Percentiles rank a stretch among this genome's conserved stretches.
Evolutionary conservation across 768 basidiomycete species (phyloP).

Genomic region (Macrolepiota dolichaula): DNA sequence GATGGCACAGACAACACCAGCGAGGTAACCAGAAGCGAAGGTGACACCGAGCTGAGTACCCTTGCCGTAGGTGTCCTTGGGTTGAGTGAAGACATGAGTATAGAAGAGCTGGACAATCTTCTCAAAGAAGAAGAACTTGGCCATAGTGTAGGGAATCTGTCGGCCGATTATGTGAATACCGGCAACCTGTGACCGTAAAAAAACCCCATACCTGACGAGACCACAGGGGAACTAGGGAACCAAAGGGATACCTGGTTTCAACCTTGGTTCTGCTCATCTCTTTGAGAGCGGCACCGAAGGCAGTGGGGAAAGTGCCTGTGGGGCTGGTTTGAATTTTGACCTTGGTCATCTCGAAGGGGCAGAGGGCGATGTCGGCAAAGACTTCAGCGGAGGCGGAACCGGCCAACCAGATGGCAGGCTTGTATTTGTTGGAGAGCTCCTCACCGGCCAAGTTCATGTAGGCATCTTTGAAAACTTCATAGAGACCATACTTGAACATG

Average conservation of each 20-base stretch:
- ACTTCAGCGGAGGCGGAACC: conserved; percentile 94
- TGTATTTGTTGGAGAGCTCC: conserved; percentile 75
- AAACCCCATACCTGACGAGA: conserved; percentile 64
- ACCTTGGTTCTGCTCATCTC: conserved; percentile 64
- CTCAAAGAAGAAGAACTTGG: conserved; percentile 97
- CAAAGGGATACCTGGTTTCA: conserved; percentile 83
- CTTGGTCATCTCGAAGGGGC: conserved; percentile 92
- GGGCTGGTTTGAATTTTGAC: conserved; percentile 85
- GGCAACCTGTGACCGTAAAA: background rate
- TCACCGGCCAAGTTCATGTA: conserved; percentile 91
- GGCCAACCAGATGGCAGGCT: conserved; percentile 88
- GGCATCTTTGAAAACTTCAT: conserved; percentile 92
- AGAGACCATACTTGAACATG: conserved; percentile 98
- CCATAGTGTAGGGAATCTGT: conserved; percentile 97
- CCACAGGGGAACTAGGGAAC: conserved; percentile 83
- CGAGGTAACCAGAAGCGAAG: conserved; percentile 88
- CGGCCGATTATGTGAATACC: conserved; percentile 1
- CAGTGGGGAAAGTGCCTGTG: conserved; percentile 72
- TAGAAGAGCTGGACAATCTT: conserved; percentile 86
- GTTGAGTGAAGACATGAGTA: conserved; percentile 78
- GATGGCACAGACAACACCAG: conserved; percentile 93
- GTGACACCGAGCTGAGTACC: conserved; percentile 86
- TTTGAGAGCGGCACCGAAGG: conserved; percentile 67
- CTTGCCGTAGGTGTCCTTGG: conserved; percentile 78
- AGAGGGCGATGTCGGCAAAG: conserved; percentile 94